Conservation (phyloP, 2,329 filamentous ascomycete genomes). For the Sporothrix protearum region DNA sequence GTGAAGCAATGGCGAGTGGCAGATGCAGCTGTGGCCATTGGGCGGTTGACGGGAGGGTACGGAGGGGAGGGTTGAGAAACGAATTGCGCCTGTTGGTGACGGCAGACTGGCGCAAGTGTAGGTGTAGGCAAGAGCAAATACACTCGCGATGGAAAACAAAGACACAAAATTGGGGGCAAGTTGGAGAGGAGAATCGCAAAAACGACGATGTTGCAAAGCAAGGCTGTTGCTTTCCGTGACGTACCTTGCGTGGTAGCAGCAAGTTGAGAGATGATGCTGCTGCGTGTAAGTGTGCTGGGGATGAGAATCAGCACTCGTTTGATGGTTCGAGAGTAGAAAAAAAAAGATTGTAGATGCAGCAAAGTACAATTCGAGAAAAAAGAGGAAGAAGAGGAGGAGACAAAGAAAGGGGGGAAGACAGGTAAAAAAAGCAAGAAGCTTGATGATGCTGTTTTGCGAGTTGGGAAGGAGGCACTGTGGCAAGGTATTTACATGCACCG, state of each 20-base stretch:
- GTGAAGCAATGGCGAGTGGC: constrained; percentile 10
- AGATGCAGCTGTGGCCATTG: not conserved
- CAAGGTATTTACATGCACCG: constrained; percentile 18
- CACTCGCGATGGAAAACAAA: not conserved
- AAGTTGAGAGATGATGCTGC: not conserved
- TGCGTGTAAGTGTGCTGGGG: not conserved
- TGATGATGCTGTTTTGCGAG: constrained; percentile 17
- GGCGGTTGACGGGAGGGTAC: not conserved
- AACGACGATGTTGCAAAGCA: not conserved
- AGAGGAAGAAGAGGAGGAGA: constrained; percentile 3
- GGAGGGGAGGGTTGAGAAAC: not conserved
- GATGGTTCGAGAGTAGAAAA: not conserved
- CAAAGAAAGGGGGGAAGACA: constrained; percentile 12
- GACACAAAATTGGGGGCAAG: not conserved
- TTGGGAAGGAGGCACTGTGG: constrained; percentile 20
- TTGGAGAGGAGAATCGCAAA: not conserved
- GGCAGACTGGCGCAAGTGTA: not conserved
- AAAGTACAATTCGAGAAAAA: constrained; percentile 4
- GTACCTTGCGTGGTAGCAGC: constrained; percentile 6
- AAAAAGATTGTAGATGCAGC: not conserved
- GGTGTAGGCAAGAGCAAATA: not conserved
- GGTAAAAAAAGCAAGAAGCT: constrained; percentile 17
- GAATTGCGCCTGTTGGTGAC: not conserved
- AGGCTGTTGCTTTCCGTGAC: constrained; percentile 2
- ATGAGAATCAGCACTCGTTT: not conserved